These are phyloP conservation scores for Lepidium campestre DNA, from an alignment of 441 rosid species.

Conservation along the genomic window DNA sequence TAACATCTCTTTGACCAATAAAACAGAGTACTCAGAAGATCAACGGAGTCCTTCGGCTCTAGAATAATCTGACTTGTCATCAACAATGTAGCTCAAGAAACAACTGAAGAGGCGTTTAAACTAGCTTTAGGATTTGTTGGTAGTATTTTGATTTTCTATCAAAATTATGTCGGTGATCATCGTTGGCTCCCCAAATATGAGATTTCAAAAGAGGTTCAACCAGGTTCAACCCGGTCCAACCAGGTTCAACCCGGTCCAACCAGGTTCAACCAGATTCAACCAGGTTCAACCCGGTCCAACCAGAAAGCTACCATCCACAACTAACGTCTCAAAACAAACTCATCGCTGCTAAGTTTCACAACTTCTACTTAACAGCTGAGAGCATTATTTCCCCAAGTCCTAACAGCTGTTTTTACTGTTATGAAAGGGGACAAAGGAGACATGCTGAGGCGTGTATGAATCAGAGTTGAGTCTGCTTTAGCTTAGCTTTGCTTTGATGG, in stretches of 20 bases:
- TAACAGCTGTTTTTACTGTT: background rate
- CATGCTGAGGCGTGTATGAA: constrained; percentile 12
- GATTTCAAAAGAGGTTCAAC: constrained; percentile 23
- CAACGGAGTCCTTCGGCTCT: constrained; percentile 17
- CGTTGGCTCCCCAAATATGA: constrained; percentile 5
- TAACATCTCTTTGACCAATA: no score
- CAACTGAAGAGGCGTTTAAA: background rate
- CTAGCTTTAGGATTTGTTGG: background rate
- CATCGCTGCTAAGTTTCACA: constrained; percentile 1
- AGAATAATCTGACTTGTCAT: background rate
- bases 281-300: no score
- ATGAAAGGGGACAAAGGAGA: constrained; percentile 12
- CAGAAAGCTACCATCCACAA: constrained; percentile 20
- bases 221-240: no score
- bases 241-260: no score
- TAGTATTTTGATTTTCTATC: constrained; percentile 5
- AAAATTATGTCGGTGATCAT: constrained; percentile 14
- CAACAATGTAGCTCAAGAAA: constrained; percentile 5
- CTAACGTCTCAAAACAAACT: constrained; percentile 14
- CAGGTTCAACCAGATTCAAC: no score
- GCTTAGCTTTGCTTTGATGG: background rate
- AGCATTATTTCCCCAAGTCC: constrained; percentile 12
- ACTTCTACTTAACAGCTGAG: constrained; percentile 3
- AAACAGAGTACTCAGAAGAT: constrained; percentile 5
- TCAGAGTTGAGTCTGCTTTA: background rate